Evolutionary conservation across 371 early-diverging fungal genomes (phyloP).

Genomic region (Circinella minor): DNA sequence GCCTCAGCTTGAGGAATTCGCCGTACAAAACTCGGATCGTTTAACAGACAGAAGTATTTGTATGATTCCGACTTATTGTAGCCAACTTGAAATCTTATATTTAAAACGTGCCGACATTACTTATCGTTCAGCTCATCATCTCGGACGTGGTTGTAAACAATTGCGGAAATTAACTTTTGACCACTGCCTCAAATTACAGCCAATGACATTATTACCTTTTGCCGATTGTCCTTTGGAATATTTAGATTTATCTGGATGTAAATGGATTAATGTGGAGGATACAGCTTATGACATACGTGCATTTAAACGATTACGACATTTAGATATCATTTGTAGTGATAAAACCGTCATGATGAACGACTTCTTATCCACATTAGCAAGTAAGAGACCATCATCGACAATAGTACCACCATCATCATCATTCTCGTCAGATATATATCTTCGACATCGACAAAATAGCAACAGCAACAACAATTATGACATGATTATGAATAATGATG

Average conservation of each 20-base stretch:
- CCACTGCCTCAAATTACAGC: constrained; percentile 28
- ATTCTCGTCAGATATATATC: too few relatives aligned
- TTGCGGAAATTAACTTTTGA: constrained; percentile 34
- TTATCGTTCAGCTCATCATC: constrained; percentile 43
- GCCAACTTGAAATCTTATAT: constrained; percentile 31
- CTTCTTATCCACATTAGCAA: constrained; percentile 20
- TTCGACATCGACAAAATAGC: too few relatives aligned
- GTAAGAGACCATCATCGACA: not conserved
- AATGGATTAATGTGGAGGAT: constrained; percentile 45
- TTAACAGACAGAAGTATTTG: constrained; percentile 46
- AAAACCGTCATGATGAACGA: constrained; percentile 19
- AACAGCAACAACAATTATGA: too few relatives aligned
- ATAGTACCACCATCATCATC: too few relatives aligned
- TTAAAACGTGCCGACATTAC: constrained; percentile 32
- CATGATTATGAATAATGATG: too few relatives aligned
- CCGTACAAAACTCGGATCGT: constrained; percentile 26
- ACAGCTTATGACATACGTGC: constrained; percentile 44
- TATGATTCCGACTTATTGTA: constrained; percentile 29
- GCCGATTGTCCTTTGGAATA: constrained; percentile 35
- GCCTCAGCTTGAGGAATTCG: constrained; percentile 43
- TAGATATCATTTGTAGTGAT: constrained; percentile 47
- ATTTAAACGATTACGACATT: constrained; percentile 30
- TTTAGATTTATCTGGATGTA: constrained; percentile 43
- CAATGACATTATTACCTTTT: constrained; percentile 41
- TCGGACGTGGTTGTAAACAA: constrained; percentile 27